Evolutionary conservation across 1,139 yeast genomes (phyloP).

Genomic region (Pichia sp.): DNA sequence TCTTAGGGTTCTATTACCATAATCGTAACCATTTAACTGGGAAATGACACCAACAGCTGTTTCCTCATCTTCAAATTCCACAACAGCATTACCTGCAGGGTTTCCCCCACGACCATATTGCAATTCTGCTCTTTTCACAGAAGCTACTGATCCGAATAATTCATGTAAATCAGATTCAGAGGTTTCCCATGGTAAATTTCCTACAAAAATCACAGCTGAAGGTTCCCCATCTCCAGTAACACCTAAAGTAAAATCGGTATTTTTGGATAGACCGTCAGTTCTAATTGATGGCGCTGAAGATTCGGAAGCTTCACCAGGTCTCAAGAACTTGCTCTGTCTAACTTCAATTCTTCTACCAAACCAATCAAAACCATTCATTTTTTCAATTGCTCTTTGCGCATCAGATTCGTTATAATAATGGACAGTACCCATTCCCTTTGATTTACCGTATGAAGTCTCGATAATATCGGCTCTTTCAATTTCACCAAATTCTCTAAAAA

Average conservation of each 20-base stretch:
- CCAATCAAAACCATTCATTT: slow-evolving; percentile 55
- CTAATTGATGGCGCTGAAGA: slow-evolving; percentile 8
- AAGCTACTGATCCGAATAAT: slow-evolving; percentile 78
- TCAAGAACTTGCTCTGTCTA: slow-evolving; percentile 46
- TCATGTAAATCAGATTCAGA: slow-evolving; percentile 79
- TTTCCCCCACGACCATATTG: slow-evolving; percentile 58
- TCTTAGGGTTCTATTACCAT: slow-evolving; percentile 70
- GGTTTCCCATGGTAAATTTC: slow-evolving; percentile 84
- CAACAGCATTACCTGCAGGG: slow-evolving; percentile 80
- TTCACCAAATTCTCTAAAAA: slow-evolving; percentile 70
- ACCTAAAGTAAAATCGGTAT: slow-evolving; percentile 53
- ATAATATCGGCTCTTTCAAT: slow-evolving; percentile 78
- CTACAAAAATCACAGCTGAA: slow-evolving; percentile 57
- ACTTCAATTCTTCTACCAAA: slow-evolving; percentile 68
- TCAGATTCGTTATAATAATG: slow-evolving; percentile 52
- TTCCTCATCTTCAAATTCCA: slow-evolving; percentile 60
- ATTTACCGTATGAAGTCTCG: slow-evolving; percentile 60
- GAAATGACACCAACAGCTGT: slow-evolving; percentile 69
- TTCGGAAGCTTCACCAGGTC: slow-evolving; percentile 7
- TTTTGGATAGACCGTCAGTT: slow-evolving; percentile 24
- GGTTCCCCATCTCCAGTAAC: slow-evolving; percentile 60
- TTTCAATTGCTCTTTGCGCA: slow-evolving; percentile 53
- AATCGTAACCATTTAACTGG: slow-evolving; percentile 68
- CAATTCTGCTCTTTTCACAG: slow-evolving; percentile 70
- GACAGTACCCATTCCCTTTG: slow-evolving; percentile 82